Evolutionary conservation across 1,139 yeast genomes (phyloP), one percentile per base, ranked within the genome.

Genomic region (Kurtzmaniella natalensis): DNA sequence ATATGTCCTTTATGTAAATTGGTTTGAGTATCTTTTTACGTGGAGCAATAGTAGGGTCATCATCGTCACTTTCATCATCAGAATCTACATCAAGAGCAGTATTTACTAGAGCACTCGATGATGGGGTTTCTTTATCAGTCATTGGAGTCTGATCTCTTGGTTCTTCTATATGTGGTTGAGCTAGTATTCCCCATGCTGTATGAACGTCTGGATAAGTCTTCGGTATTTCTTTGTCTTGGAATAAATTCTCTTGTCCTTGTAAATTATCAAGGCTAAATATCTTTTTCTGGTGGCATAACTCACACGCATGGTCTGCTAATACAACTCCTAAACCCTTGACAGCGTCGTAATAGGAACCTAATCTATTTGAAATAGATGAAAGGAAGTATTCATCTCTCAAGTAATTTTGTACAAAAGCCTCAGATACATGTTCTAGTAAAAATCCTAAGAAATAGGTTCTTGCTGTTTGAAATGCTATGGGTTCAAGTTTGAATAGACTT

Each of bases 1-100:
- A 43, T n/a, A 82, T 55, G 33, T 79, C 85, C 39, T 76, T 74
- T 19, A 83, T 60, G 46, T 81, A 83, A 2, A 80, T 64, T 0
- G 89, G 89, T 4, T 66, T 57, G 0, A 66, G 48, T 0, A 76
- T 57, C n/a, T 50, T 57, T 7, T 56, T 50, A 14, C 53, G 59
- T 28, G 55, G 55, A n/a, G 59, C 61, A 24, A 65, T 41, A 2
- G 72, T 57, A 1, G 73, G 75, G 36, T 76, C 81, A 17, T 74
- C 80, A 18, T 64, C 70, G 36, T 74, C 81, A n/a, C 71, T 64
- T 37, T 70, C 76, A 25, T 70, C 77, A 36, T 66, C 72, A 0
- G 53, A 50, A 19, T 17, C 26, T 4, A 23, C 16, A n/a, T 10
- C 43, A 26, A 43, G n/a, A 6, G 13, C 18, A 11, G 6, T 17